These are phyloP conservation scores for Colletotrichum chlorophyti DNA, from an alignment of 2,329 filamentous ascomycete genomes.

Conservation along the genomic window DNA sequence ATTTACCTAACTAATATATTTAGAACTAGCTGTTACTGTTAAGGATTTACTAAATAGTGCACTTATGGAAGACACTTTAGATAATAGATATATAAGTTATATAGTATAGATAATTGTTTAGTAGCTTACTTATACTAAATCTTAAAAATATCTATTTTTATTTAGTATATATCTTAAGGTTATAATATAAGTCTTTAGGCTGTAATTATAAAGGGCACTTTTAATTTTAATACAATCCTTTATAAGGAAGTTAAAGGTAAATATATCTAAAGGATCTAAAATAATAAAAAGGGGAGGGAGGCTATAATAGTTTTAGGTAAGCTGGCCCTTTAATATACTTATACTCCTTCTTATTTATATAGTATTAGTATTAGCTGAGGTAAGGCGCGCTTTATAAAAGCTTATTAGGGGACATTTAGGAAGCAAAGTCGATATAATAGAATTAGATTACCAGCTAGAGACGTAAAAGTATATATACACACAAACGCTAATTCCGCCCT, in stretches of 20 bases:
- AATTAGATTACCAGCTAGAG: neutral
- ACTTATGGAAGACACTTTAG: constrained; percentile 17
- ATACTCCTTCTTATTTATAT: neutral
- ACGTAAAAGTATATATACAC: neutral
- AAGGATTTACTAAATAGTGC: constrained; percentile 10
- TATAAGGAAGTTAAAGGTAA: constrained; percentile 6
- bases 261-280: constrained; percentile 12
- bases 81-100: constrained; percentile 19
- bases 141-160: neutral
- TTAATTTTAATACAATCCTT: constrained; percentile 4
- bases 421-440: constrained; percentile 1
- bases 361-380: neutral
- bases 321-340: neutral
- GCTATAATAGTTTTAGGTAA: constrained; percentile 8
- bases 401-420: neutral
- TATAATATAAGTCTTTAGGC: neutral
- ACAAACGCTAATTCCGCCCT: neutral
- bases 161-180: neutral
- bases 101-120: neutral
- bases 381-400: neutral
- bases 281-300: constrained; percentile 3
- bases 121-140: neutral
- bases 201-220: constrained; percentile 5
- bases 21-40: constrained; percentile 10
- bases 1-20: neutral